Conservation (phyloP, 2,329 filamentous ascomycete genomes). For the Botrytis deweyae region DNA sequence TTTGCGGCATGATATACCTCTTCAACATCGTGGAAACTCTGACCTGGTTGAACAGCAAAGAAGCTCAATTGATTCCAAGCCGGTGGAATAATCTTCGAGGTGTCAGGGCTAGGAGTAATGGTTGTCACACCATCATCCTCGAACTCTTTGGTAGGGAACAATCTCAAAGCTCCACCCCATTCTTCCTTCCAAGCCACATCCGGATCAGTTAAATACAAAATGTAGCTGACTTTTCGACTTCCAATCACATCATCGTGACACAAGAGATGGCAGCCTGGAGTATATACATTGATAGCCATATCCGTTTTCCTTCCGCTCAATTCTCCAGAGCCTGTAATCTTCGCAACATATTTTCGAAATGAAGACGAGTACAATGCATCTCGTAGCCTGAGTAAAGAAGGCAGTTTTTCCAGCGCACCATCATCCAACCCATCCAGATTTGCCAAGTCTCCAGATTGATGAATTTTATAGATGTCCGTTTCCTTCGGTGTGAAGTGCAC, state of each 20-base stretch:
- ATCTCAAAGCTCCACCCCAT: conserved; percentile 88
- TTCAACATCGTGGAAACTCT: conserved; percentile 98
- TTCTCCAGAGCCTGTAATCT: conserved; percentile 81
- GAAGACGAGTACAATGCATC: conserved; percentile 89
- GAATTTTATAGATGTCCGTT: conserved; percentile 99
- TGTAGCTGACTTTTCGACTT: conserved; percentile 93
- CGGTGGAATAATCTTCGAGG: conserved; percentile 80
- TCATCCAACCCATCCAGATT: conserved; percentile 94
- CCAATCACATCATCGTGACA: conserved; percentile 99
- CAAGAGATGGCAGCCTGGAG: conserved; percentile 88
- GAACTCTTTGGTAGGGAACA: conserved; percentile 71
- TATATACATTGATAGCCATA: conserved; percentile 99
- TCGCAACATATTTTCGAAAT: conserved; percentile 86
- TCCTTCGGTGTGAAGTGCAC: conserved; percentile 97
- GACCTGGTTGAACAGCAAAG: conserved; percentile 96
- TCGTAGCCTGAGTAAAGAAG: conserved; percentile 86
- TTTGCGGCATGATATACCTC: conserved; percentile 79
- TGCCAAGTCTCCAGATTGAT: conserved; percentile 95
- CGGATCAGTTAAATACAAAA: conserved; percentile 91
- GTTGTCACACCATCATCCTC: conserved; percentile 70
- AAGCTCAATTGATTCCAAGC: conserved; percentile 98
- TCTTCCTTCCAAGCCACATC: conserved; percentile 85
- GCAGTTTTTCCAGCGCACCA: conserved; percentile 78
- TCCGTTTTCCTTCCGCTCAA: conserved; percentile 93
- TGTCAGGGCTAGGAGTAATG: conserved; percentile 76